Percentiles rank a stretch among this genome's conserved stretches.
phyloP scores from a whole-genome alignment of 140 eudicot genomes.

The Ambrosia hybrid region DNA sequence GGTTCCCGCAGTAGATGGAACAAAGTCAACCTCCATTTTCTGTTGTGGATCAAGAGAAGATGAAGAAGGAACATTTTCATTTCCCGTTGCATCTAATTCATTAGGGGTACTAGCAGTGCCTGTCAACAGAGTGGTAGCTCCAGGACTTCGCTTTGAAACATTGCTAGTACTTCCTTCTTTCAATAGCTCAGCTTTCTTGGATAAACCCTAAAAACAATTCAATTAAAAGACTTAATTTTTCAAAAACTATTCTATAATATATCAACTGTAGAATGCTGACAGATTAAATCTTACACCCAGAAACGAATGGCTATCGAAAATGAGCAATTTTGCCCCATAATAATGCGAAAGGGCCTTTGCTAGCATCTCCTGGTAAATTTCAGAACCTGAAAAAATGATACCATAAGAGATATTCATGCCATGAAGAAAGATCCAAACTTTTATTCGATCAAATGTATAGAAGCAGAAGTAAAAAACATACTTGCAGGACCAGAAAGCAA shows the following conservation, averaged over 20 bases:
- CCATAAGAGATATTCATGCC: neutral
- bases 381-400: conserved; percentile 57
- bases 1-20: conserved; percentile 39
- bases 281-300: conserved; percentile 60
- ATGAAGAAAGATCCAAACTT: conserved; percentile 11
- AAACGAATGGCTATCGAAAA: conserved; percentile 65
- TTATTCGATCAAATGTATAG: neutral
- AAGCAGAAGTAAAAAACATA: conserved; percentile 22
- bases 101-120: conserved; percentile 36
- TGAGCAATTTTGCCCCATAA: conserved; percentile 84
- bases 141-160: conserved; percentile 41
- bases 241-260: neutral
- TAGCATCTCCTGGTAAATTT: conserved; percentile 90
- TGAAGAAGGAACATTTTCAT: conserved; percentile 36
- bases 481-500: conserved; percentile 96
- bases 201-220: conserved; percentile 47
- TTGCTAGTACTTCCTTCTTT: conserved; percentile 54
- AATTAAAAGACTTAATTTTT: neutral
- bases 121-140: conserved; percentile 10
- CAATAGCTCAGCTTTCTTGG: conserved; percentile 55
- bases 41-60: conserved; percentile 42
- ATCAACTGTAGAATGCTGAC: conserved; percentile 2
- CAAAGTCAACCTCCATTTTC: conserved; percentile 48
- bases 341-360: conserved; percentile 80
- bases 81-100: conserved; percentile 44